Evolutionary conservation across 169 alveolate species (phyloP).

Genomic region (Plasmodium berghei): DNA sequence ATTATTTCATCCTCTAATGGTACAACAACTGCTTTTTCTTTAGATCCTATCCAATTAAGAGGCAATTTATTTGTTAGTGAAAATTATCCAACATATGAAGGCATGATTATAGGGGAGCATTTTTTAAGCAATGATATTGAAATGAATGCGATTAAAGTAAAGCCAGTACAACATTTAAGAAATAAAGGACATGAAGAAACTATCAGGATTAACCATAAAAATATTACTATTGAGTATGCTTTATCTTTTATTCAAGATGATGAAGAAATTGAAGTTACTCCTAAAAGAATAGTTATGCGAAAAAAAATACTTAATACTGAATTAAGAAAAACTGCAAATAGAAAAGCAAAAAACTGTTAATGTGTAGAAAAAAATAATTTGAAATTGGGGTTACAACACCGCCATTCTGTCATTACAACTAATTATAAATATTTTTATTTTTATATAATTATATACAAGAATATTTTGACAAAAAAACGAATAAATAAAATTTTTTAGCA

Average conservation of each 20-base stretch:
- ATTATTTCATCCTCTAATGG: constrained; percentile 90
- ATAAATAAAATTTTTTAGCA: too few relatives aligned
- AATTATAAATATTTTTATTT: too few relatives aligned
- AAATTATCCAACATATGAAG: constrained; percentile 89
- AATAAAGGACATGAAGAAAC: constrained; percentile 89
- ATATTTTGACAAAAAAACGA: too few relatives aligned
- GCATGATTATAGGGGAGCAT: constrained; percentile 92
- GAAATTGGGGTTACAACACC: too few relatives aligned
- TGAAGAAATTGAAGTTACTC: constrained; percentile 95
- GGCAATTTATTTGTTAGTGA: constrained; percentile 90
- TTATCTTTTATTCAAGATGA: constrained; percentile 92
- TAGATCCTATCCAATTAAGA: constrained; percentile 90
- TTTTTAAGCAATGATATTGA: constrained; percentile 86
- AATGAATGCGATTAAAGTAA: constrained; percentile 88
- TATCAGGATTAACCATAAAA: constrained; percentile 79
- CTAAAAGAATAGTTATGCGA: constrained; percentile 92
- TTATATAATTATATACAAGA: too few relatives aligned
- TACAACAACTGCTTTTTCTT: constrained; percentile 89
- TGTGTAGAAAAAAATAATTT: background rate
- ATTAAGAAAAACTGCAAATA: constrained; percentile 73
- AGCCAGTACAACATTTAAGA: constrained; percentile 90
- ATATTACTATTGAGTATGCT: constrained; percentile 91
- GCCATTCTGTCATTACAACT: too few relatives aligned
- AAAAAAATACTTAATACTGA: constrained; percentile 83
- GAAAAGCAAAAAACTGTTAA: constrained; percentile 45